phyloP scores from a whole-genome alignment of 2,329 filamentous ascomycete species.

The Hypoxylon sp. region DNA sequence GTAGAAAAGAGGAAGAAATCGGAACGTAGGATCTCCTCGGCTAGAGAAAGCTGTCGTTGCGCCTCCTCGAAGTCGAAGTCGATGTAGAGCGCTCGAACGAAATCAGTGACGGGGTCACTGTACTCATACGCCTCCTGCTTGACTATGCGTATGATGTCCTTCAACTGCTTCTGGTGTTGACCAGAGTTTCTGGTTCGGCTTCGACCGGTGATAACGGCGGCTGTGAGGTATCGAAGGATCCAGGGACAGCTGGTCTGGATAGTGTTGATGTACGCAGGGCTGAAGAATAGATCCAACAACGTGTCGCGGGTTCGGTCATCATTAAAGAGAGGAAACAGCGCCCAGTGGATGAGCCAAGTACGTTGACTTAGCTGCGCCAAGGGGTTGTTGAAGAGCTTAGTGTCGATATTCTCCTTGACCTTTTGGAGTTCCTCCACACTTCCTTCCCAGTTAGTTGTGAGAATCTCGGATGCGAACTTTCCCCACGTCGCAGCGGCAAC shows the following conservation, averaged over 20 bases:
- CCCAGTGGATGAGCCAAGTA: constrained; percentile 98
- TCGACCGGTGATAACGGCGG: constrained; percentile 94
- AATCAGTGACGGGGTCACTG: constrained; percentile 93
- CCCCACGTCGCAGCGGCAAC: constrained; percentile 97
- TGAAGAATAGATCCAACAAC: constrained; percentile 97
- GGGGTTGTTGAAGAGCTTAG: constrained; percentile 95
- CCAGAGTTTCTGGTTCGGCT: constrained; percentile 84
- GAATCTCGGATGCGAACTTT: constrained; percentile 95
- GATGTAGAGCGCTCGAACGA: constrained; percentile 95
- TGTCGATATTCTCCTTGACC: constrained; percentile 93
- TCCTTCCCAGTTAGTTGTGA: constrained; percentile 94
- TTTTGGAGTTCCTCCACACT: constrained; percentile 92
- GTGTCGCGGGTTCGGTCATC: constrained; percentile 90
- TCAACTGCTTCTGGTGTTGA: constrained; percentile 97
- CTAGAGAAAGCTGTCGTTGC: constrained; percentile 86
- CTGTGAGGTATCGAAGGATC: constrained; percentile 93
- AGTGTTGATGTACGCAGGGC: constrained; percentile 97
- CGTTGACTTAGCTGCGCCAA: constrained; percentile 96
- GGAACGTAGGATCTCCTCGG: constrained; percentile 89
- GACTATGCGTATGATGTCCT: constrained; percentile 95
- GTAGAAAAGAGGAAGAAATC: constrained; percentile 96
- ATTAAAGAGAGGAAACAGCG: constrained; percentile 99
- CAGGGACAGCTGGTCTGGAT: constrained; percentile 98
- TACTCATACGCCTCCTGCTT: constrained; percentile 99
- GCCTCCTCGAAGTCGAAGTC: constrained; percentile 98